phyloP scores from a whole-genome alignment of 192 early-diverging fungal species.

The Coemansia sp. region DNA sequence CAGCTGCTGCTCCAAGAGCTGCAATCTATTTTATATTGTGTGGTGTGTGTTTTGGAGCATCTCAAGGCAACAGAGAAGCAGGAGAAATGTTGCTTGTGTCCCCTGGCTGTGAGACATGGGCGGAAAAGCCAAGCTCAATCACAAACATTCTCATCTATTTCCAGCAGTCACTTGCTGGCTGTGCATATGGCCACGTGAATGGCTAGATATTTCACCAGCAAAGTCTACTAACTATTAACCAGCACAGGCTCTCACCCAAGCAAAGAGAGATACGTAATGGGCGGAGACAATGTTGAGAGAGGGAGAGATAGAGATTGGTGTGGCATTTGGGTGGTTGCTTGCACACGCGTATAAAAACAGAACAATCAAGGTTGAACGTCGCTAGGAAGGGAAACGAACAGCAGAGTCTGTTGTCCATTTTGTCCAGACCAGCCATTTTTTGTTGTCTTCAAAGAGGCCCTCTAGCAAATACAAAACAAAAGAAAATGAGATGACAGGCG shows the following conservation, averaged over 20 bases:
- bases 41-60: background rate
- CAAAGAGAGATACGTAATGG: background rate
- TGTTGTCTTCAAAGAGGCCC: background rate
- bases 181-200: background rate
- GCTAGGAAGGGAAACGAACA: background rate
- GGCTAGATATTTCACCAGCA: background rate
- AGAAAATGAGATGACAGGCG: background rate
- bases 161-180: background rate
- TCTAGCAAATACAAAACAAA: conserved; percentile 5
- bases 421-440: background rate
- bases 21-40: background rate
- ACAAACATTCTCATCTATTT: background rate
- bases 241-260: background rate
- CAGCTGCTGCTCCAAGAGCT: background rate
- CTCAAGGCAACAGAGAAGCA: background rate
- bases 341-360: conserved; percentile 2
- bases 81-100: no score
- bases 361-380: background rate
- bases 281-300: background rate
- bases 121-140: background rate
- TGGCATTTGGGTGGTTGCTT: background rate
- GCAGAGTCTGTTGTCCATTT: background rate
- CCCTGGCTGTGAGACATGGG: background rate
- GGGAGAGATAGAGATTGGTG: background rate
- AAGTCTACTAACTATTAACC: background rate